Evolutionary conservation across 2,329 filamentous ascomycete species (phyloP).

Genomic region (Paecilomyces sp.): DNA sequence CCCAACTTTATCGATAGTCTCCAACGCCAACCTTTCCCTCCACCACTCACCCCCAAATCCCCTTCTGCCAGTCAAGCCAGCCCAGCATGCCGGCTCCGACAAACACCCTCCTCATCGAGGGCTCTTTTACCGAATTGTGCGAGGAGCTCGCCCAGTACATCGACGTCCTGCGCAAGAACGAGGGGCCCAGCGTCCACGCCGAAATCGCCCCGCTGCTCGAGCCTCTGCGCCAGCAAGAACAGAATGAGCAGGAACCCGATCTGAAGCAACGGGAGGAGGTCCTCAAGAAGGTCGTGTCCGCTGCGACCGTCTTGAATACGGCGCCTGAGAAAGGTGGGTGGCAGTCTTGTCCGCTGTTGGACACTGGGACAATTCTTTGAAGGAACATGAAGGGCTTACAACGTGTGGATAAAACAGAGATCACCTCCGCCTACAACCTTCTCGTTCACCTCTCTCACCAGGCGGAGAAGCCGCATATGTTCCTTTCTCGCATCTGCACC

Average conservation of each 20-base stretch:
- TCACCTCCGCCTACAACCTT: constrained; percentile 92
- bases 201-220: constrained; percentile 65
- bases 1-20: constrained; percentile 26
- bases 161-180: constrained; percentile 67
- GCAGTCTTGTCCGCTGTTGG: constrained; percentile 14
- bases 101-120: constrained; percentile 71
- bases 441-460: constrained; percentile 88
- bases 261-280: constrained; percentile 67
- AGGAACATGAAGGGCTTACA: constrained; percentile 1
- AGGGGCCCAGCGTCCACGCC: constrained; percentile 49
- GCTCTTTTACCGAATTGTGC: constrained; percentile 84
- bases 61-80: constrained; percentile 2
- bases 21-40: constrained; percentile 19
- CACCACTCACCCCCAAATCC: constrained; percentile 1
- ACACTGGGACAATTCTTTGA: constrained; percentile 2
- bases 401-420: constrained; percentile 50
- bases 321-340: constrained; percentile 75
- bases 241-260: constrained; percentile 47
- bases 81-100: constrained; percentile 51
- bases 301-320: constrained; percentile 68
- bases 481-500: constrained; percentile 80
- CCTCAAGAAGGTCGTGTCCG: constrained; percentile 80
- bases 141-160: constrained; percentile 94
- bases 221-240: constrained; percentile 47
- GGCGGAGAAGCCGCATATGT: constrained; percentile 74